Base-by-base conservation (phyloP, 1,284 basidiomycete genomes). In the Tilletia indica region DNA sequence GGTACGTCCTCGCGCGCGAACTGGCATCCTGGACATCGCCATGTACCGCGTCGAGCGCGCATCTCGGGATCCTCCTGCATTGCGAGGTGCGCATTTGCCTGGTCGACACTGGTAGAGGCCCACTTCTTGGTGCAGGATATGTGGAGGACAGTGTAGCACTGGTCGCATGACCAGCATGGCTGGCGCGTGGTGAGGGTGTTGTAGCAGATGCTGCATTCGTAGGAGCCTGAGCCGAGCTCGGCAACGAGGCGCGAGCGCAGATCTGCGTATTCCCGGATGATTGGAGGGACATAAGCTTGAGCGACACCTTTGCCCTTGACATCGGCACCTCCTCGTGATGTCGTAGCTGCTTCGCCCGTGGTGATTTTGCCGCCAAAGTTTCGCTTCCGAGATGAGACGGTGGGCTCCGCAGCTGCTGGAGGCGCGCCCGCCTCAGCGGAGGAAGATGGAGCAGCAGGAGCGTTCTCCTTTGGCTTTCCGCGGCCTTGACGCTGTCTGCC, bases 141-240 rank as follows among this genome's bases (percentile, higher is more conserved):
- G 61, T 84, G 82, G 0, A 84, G 71, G 2, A 84, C 82, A 6
- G 79, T 73, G 71, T 78, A 76, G 74, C 82, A 84, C 64, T 82
- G 77, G 4, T 77, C 71, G 68, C 82, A 84, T 2, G 80, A 81
- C 82, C 82, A 84, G 12, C 77, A 73, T 19, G 80, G 73, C 51
- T 79, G 74, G 25, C 76, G 76, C 4, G 74, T 78, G 2, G 77
- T 76, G 48, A 83, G 74, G 56, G 78, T 75, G 66, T 73, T 77
- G 76, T 80, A 84, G 78, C 82, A 84, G 64, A 84, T 78, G 34
- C 73, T 70, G 71, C 82, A 84, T 71, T 84, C 82, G 76, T 83
- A 82, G 36, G 78, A 73, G 12, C 80, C 80, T 2, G 75, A 72
- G 0, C 76, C 72, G n/a, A 84, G 76, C 68, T 83, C 82, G 9